These are phyloP conservation scores for Colletotrichum sp. DNA, from an alignment of 2,329 filamentous ascomycete genomes.

Conservation along the genomic window DNA sequence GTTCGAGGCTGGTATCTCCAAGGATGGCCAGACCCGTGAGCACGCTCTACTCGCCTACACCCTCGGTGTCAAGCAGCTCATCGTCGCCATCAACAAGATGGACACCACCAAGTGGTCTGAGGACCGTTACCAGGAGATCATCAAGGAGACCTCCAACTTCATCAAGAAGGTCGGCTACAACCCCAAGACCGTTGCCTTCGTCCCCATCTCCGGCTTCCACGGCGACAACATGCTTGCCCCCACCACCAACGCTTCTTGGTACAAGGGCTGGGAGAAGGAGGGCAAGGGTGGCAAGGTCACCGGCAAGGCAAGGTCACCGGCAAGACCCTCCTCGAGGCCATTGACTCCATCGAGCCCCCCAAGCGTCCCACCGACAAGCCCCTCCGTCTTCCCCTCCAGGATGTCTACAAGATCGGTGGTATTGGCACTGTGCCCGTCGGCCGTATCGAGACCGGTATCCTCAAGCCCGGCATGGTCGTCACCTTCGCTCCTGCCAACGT, in stretches of 20 bases:
- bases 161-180: conserved; percentile 99
- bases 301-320: conserved; percentile 90
- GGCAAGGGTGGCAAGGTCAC: conserved; percentile 83
- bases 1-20: conserved; percentile 99
- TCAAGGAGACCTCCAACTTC: conserved; percentile 99
- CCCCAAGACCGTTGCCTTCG: conserved; percentile 98
- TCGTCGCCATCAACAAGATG: conserved; percentile 99
- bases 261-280: conserved; percentile 99
- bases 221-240: conserved; percentile 98
- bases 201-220: conserved; percentile 99
- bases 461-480: conserved; percentile 92
- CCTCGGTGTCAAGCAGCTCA: conserved; percentile 99
- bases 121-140: conserved; percentile 96
- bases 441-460: conserved; percentile 99
- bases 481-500: conserved; percentile 99
- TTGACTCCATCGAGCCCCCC: conserved; percentile 93
- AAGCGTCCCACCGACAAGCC: conserved; percentile 97
- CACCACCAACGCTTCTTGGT: conserved; percentile 97
- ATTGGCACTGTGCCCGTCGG: conserved; percentile 99
- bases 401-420: conserved; percentile 99
- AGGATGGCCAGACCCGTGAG: conserved; percentile 99
- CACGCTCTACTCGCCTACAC: conserved; percentile 99
- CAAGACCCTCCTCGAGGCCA: conserved; percentile 99
- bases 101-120: conserved; percentile 99
- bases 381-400: conserved; percentile 99